phyloP scores from a whole-genome alignment of 306 rosid genomes.

The Begonia fuchsioides region DNA sequence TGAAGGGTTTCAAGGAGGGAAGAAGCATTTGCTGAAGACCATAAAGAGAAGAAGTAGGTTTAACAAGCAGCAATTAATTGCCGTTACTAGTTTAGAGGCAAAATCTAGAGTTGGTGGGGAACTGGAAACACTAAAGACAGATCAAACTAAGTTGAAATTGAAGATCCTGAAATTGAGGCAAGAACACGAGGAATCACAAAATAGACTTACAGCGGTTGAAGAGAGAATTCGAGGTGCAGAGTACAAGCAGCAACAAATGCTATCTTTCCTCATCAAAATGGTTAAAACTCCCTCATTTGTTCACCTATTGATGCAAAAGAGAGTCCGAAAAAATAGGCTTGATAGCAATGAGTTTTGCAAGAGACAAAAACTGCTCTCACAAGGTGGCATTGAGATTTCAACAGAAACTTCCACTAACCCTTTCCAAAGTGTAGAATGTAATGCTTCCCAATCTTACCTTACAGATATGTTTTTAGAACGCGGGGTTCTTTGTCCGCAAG shows the following conservation, averaged over 20 bases:
- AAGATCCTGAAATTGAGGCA: slow-evolving; percentile 59
- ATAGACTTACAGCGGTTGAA: too few species aligned
- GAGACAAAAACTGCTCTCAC: slow-evolving; percentile 37
- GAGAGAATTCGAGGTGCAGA: too few species aligned
- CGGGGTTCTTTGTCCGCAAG: too few species aligned
- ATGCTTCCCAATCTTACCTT: slow-evolving; percentile 7
- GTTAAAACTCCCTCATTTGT: slow-evolving; percentile 25
- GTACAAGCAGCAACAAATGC: too few species aligned
- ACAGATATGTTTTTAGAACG: slow-evolving; percentile 20
- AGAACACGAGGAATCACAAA: slow-evolving; percentile 41
- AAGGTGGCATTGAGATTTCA: slow-evolving; percentile 15
- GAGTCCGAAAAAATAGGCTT: slow-evolving; percentile 27
- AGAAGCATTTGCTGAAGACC: slow-evolving; percentile 50
- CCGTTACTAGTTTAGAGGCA: slow-evolving; percentile 5
- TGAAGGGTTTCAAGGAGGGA: slow-evolving; percentile 72
- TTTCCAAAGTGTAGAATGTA: too few species aligned
- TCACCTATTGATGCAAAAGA: slow-evolving; percentile 34
- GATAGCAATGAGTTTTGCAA: slow-evolving; percentile 28
- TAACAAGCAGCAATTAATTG: too few species aligned
- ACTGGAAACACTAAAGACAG: too few species aligned
- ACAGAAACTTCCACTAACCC: background rate
- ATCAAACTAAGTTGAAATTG: slow-evolving; percentile 36
- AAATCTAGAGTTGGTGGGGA: slow-evolving; percentile 32
- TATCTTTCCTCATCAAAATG: slow-evolving; percentile 42
- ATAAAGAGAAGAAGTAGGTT: slow-evolving; percentile 55